Percentiles rank a stretch among this genome's conserved stretches.
phyloP scores from a whole-genome alignment of 2,329 filamentous ascomycete genomes.

The Cyclaneusma minus region DNA sequence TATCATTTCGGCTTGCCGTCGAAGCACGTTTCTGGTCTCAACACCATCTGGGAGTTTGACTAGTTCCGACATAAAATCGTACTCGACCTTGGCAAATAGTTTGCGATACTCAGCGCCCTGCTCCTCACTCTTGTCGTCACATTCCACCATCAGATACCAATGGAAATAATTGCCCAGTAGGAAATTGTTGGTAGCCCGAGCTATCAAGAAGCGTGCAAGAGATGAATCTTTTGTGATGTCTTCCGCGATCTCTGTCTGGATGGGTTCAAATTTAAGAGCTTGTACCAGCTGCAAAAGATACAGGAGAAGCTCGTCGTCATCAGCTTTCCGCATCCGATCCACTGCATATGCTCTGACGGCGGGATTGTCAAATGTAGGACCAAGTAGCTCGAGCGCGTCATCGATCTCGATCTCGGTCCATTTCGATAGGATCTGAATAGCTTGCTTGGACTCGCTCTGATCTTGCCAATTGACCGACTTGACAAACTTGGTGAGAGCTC shows the following conservation, averaged over 20 bases:
- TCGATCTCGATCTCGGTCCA: conserved; percentile 98
- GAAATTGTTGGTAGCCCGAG: conserved; percentile 75
- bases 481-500: conserved; percentile 88
- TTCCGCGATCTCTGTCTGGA: conserved; percentile 42
- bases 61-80: conserved; percentile 86
- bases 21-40: conserved; percentile 59
- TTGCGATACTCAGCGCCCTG: conserved; percentile 63
- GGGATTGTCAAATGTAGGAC: conserved; percentile 78
- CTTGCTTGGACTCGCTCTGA: conserved; percentile 69
- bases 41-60: conserved; percentile 54
- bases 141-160: conserved; percentile 98
- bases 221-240: conserved; percentile 63
- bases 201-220: conserved; percentile 76
- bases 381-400: conserved; percentile 84
- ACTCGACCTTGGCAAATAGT: conserved; percentile 85
- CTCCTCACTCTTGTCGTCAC: conserved; percentile 57
- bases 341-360: conserved; percentile 88
- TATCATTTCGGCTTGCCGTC: conserved; percentile 80
- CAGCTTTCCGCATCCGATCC: conserved; percentile 76
- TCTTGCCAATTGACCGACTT: conserved; percentile 96
- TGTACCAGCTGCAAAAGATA: conserved; percentile 93
- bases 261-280: conserved; percentile 84
- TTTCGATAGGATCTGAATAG: conserved; percentile 74
- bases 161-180: conserved; percentile 88
- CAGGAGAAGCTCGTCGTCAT: conserved; percentile 78